Evolutionary conservation across 75 land plant species (phyloP), one percentile per base, ranked within the genome.

Genomic region (Pinus tabuliformis): DNA sequence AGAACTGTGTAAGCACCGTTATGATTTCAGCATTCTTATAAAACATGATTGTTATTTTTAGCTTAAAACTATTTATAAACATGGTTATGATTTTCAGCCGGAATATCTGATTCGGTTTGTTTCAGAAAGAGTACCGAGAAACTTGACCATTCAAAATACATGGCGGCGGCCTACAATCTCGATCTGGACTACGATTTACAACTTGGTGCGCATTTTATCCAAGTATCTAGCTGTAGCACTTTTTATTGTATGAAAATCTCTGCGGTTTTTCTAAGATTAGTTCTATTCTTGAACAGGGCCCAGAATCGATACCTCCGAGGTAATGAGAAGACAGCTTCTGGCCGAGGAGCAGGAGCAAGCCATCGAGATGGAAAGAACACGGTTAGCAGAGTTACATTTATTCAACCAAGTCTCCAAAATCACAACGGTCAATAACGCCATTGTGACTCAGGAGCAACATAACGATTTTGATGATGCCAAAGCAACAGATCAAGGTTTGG

Each of bases 121-220:
- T 18, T 45, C 54, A 70, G 57, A 33, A 77, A 52, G 36, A 39
- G 36, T 42, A 7, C 54, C 14, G 72, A 68, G 72, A 54, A 33
- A 75, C 74, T 39, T 24, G 52, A 37, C 6, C 66, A 36, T 33
- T 16, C 42, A 57, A 54, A 56, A 33, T 52, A 33, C 30, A 75
- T 76, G 80, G 11, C 66, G 6, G 58, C 36, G 17, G 62, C 62
- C 75, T 74, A 26, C 37, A 26, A 37, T 78, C 57, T 70, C 1
- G 70, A 49, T 7, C 11, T 54, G 77, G 42, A 28, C 58, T 73
- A 26, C 20, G 60, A 70, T 49, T 20, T 82, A 36, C 21, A 52
- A 42, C 56, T 49, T 74, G 57, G 70, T 62, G 21, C 52, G 36
- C 42, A 36, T 30, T 12, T 6, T 24, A 30, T 63, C 13, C 54